Conservation (phyloP, 306 rosid genomes). For the Cicer cuneatum region DNA sequence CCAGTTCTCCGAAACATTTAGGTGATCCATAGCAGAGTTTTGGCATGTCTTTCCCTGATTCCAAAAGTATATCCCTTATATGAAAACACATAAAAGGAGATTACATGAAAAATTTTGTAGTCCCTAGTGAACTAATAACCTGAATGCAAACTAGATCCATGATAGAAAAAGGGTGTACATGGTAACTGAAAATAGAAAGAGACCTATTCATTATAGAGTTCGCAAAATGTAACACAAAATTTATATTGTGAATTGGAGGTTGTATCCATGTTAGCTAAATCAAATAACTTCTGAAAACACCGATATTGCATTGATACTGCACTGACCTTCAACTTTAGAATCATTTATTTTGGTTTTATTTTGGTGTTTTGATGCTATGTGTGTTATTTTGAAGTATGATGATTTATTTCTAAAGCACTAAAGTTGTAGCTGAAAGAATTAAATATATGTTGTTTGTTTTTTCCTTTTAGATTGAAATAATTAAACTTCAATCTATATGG, state of each 20-base stretch:
- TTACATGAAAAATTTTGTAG: conserved; percentile 42
- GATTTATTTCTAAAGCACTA: no score
- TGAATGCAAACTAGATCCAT: conserved; percentile 38
- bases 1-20: conserved; percentile 67
- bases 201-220: conserved; percentile 96
- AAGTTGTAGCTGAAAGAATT: no score
- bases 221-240: conserved; percentile 76
- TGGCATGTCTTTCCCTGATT: conserved; percentile 63
- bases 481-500: no score
- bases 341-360: no score
- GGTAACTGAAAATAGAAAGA: conserved; percentile 38
- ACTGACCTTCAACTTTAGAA: no score
- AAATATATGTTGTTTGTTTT: no score
- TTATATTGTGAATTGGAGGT: conserved; percentile 79
- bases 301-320: no score
- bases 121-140: conserved; percentile 36
- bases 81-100: conserved; percentile 53
- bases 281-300: conserved; percentile 91
- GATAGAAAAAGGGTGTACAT: conserved; percentile 28
- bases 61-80: conserved; percentile 81
- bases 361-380: no score
- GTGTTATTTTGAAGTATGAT: no score
- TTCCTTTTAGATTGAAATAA: no score
- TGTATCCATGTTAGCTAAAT: conserved; percentile 85
- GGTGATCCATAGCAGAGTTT: conserved; percentile 68